Evolutionary conservation across 257 asterid species (phyloP).

Genomic region (Salvia splendens): DNA sequence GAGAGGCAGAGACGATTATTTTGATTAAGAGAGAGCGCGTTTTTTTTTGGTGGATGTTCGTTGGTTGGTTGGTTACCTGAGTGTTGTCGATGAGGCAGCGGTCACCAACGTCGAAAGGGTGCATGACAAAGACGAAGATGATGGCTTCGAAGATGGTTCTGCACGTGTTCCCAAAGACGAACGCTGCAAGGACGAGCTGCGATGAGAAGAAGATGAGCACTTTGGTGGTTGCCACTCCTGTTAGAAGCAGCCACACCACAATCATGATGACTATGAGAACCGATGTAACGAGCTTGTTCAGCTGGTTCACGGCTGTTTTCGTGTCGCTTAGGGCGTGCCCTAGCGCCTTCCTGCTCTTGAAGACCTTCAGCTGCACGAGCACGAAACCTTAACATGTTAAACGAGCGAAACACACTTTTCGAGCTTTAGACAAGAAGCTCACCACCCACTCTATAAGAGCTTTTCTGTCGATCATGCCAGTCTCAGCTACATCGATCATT

Average conservation of each 20-base stretch:
- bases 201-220: conserved; percentile 74
- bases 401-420: too few species aligned
- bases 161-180: conserved; percentile 92
- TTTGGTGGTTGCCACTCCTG: conserved; percentile 77
- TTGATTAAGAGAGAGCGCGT: not conserved
- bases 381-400: not conserved
- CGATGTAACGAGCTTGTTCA: conserved; percentile 58
- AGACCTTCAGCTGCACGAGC: conserved; percentile 68
- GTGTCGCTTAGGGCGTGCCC: conserved; percentile 80
- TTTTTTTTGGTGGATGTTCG: not conserved
- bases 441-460: conserved; percentile 82
- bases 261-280: conserved; percentile 51
- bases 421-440: too few species aligned
- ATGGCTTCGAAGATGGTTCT: conserved; percentile 82
- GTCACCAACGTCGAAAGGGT: conserved; percentile 91
- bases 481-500: conserved; percentile 67
- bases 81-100: conserved; percentile 79
- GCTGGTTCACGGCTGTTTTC: conserved; percentile 75
- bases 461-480: conserved; percentile 63
- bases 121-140: conserved; percentile 81
- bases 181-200: conserved; percentile 75
- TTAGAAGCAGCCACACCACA: conserved; percentile 76
- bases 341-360: conserved; percentile 70
- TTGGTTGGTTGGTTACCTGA: conserved; percentile 48
- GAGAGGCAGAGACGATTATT: not conserved